Percentiles rank a stretch among this genome's conserved stretches.
Evolutionary conservation across 805 yeast species (phyloP).

Genomic region (Monosporozyma siamensis): DNA sequence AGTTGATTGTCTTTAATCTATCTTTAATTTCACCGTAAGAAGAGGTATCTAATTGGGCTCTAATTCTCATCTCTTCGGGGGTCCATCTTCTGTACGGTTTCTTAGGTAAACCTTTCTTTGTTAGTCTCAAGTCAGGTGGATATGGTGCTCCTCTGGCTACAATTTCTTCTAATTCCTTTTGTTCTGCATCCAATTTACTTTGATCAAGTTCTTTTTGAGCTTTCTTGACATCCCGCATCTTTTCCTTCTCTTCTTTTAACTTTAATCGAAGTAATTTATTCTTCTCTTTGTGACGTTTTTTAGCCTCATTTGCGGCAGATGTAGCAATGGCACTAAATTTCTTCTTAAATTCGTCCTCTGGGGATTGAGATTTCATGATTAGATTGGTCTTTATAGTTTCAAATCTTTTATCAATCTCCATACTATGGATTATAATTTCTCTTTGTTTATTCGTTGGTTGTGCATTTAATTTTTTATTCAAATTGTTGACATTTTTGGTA

Average conservation of each 20-base stretch:
- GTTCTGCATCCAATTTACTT: slow-evolving; percentile 17
- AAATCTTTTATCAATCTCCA: slow-evolving; percentile 5
- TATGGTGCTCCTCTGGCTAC: slow-evolving; percentile 30
- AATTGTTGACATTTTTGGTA: background rate
- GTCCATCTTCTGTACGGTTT: slow-evolving; percentile 30
- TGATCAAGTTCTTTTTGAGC: slow-evolving; percentile 15
- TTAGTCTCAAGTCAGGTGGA: slow-evolving; percentile 24
- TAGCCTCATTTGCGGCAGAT: slow-evolving; percentile 19
- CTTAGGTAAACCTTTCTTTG: slow-evolving; percentile 27
- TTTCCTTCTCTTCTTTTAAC: slow-evolving; percentile 11
- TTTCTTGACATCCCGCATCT: slow-evolving; percentile 16
- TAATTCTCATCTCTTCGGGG: slow-evolving; percentile 23
- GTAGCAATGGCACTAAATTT: slow-evolving; percentile 8
- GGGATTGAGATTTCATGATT: slow-evolving; percentile 10
- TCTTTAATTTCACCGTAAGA: slow-evolving; percentile 6
- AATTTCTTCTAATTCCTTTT: slow-evolving; percentile 23
- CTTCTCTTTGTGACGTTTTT: slow-evolving; percentile 16
- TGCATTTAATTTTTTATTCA: background rate
- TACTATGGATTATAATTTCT: slow-evolving; percentile 10
- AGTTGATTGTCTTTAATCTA: slow-evolving; percentile 11
- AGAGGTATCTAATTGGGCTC: slow-evolving; percentile 11
- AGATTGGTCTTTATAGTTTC: slow-evolving; percentile 1
- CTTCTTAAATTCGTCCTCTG: slow-evolving; percentile 15
- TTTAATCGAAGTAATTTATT: slow-evolving; percentile 12
- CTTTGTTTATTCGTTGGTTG: slow-evolving; percentile 6